Evolutionary conservation across 441 rosid species (phyloP).

Genomic region (Croton setiger): DNA sequence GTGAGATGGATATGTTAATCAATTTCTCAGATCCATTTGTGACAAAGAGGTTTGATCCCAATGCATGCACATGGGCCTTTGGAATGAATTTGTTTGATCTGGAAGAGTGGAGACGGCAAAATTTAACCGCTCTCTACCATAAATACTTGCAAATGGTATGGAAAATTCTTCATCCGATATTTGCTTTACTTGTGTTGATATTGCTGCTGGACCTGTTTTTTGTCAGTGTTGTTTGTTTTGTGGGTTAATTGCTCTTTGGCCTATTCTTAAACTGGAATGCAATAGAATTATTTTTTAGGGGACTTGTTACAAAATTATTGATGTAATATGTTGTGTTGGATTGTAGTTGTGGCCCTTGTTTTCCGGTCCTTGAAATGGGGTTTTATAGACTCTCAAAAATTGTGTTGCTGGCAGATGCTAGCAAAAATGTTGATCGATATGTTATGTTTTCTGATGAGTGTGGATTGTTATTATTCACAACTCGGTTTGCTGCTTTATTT

Average conservation of each 20-base stretch:
- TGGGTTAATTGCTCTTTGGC: not conserved
- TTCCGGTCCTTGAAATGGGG: not conserved
- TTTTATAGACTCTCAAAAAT: not conserved
- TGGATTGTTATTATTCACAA: not conserved
- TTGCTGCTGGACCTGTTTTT: not conserved
- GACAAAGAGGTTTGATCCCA: conserved; percentile 47
- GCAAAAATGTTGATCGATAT: too few species aligned
- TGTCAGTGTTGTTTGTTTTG: not conserved
- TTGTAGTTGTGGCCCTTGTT: not conserved
- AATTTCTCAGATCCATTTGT: conserved; percentile 73
- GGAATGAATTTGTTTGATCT: conserved; percentile 91
- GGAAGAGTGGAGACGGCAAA: conserved; percentile 67
- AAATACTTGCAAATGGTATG: conserved; percentile 72
- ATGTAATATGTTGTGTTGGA: not conserved
- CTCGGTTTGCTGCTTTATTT: not conserved
- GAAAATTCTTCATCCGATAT: conserved; percentile 2
- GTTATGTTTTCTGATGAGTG: not conserved
- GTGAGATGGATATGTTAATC: conserved; percentile 53
- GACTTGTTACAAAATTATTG: too few species aligned
- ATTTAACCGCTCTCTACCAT: conserved; percentile 58
- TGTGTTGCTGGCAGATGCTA: too few species aligned
- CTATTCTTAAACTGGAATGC: too few species aligned
- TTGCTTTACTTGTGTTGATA: conserved; percentile 4
- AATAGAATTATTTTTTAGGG: too few species aligned
- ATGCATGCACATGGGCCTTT: conserved; percentile 88